Evolutionary conservation across 1,139 yeast species (phyloP), one percentile per base, ranked within the genome.

Genomic region (Magnusiomyces suaveolens): DNA sequence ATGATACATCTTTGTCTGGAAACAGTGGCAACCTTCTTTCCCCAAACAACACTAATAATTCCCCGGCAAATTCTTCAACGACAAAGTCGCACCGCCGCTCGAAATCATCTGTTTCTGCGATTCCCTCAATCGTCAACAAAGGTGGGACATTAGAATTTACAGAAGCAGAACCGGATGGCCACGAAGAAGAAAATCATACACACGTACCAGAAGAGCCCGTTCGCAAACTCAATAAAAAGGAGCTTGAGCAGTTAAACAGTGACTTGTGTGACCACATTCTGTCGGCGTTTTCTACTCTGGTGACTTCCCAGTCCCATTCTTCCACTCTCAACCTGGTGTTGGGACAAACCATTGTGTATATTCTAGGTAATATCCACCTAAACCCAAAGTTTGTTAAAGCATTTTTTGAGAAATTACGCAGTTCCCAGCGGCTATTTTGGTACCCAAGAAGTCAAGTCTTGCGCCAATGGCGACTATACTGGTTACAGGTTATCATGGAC

Each of bases 391-490:
- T 43, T 12, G 46, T 53, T 29, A 43, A 50, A 8, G 21, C 32
- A 29, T 51, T 56, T 29, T 52, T 52, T 24, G 53, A 49, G 10
- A 21, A 29, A 12, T 23, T 47, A 43, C 50, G 50, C 26, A 47
- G 46, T 25, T 50, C 50, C 16, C 54, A 56, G 16, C 54, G 52
- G 46, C 52, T 56, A 1, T 56, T 53, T 41, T 46, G 48, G 29
- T 56, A 46, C 32, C 58, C 58, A 0, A 50, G 58, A 16, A 51
- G 52, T 20, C 51, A 52, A 26, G 52, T 50, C 24, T 48, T 52
- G 12, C 51, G 58, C n/a, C 49, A 52, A 18, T 56, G 58, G 58
- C 46, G 58, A 3, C 46, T 51, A 20, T 49, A 53, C 52, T 56
- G 58, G 58, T 25, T 56, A 23, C 54, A 51, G 12, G 58, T 56